Base-by-base conservation (phyloP, 2,329 filamentous ascomycete genomes). In the Colletotrichum incanum region DNA sequence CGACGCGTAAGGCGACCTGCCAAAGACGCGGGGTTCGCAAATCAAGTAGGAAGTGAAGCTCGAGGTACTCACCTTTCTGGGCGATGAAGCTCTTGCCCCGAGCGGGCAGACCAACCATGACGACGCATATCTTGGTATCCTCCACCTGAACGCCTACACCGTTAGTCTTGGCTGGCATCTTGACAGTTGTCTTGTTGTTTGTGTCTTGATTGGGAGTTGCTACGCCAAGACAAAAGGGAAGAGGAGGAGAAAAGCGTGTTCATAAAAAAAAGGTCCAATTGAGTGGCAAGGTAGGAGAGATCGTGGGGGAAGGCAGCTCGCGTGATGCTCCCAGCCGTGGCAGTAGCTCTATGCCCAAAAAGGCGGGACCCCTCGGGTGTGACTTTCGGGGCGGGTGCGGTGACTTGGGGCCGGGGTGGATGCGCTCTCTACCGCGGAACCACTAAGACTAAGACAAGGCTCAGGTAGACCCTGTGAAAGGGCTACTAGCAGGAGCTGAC, bases 31-130 rank as follows among this genome's bases (percentile, higher is more conserved):
- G 31, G n/a, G 23, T 18, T n/a, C 49, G 26, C 20, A 23, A 18
- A 12, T 23, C 39, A 34, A 23, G 45, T 16, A 11, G 18, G 16
- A 49, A 18, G 37, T n/a, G 9, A 56, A 37, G 45, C 14, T 11
- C 9, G 9, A 12, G 39, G 26, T 39, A 81, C 86, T 79, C 86
- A 96, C 95, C 95, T 90, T 98, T 98, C 80, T 97, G 95, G 76
- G 96, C 96, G 81, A 99, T 98, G 82, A 98, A 91, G 86, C 94
- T 98, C 89, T 99, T 99, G 79, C 96, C 96, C 77, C 96, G 89
- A 73, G 96, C 96, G 67, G 96, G 96, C 80, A 99, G 88, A 76
- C 96, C 96, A 73, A 99, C 96, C 96, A 99, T 98, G 78, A 99
- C 95, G 75, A 99, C 95, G 83, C 96, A 98, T 86, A 99, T 97